Base-by-base conservation (phyloP, 768 basidiomycete species). In the Boletus sp. region DNA sequence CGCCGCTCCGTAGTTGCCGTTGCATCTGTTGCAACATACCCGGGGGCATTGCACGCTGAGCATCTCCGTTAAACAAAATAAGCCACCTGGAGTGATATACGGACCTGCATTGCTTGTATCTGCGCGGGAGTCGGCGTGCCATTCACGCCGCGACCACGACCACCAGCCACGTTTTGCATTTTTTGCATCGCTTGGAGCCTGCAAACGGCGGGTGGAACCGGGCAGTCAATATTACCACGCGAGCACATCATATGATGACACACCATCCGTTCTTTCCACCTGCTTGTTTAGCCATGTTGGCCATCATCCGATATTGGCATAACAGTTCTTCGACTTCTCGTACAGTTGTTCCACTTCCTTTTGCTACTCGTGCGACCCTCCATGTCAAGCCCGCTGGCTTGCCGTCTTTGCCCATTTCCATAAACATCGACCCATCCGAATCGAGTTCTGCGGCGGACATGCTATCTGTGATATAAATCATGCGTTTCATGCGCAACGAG, bases 381-480 rank as follows among this genome's bases (percentile, higher is more conserved):
- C 89, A 91, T 62, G 95, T 97, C 59, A 98, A 76, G n/a, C 85
- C 90, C 7, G 80, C 76, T 4, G 92, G 90, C 68, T 91, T 93
- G 15, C 89, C 87, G 63, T 93, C 90, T 71, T 89, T 91, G 20
- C 83, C 86, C 59, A 78, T 75, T 65, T 90, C 87, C 86, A 95
- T 89, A 75, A 99, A 99, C 30, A 86, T 82, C 39, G 87, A 78
- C 5, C 97, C 97, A 69, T 99, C 97, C 6, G 93, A 96, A 75
- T 99, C 94, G 52, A 99, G 83, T 73, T 99, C 97, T 53, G 75
- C 74, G 36, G 90, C 85, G 48, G 92, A 92, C 97, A 99, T 99
- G 67, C 92, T 93, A 72, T 99, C 97, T 11, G 94, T 97, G 67
- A 99, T 98, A 76, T 89, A 98, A 65, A 98, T 92, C 90, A 99